phyloP scores from a whole-genome alignment of 2,329 filamentous ascomycete genomes.

The Aureobasidium sp. region DNA sequence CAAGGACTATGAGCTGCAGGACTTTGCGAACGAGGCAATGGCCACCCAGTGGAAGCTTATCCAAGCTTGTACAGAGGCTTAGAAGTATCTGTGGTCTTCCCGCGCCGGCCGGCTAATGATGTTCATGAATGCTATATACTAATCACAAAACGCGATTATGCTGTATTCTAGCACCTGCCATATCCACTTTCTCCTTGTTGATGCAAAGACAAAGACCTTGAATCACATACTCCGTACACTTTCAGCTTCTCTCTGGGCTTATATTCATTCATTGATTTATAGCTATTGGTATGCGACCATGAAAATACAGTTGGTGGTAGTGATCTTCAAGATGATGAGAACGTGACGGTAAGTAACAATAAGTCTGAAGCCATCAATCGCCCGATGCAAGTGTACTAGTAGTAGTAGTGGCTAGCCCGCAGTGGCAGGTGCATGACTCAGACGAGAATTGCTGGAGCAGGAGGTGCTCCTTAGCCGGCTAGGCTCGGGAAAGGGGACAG shows the following conservation, averaged over 20 bases:
- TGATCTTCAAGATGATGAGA: not conserved
- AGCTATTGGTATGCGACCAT: no score
- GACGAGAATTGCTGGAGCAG: not conserved
- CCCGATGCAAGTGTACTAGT: no score
- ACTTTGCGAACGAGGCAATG: constrained; percentile 27
- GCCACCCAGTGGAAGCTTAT: constrained; percentile 34
- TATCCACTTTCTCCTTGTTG: no score
- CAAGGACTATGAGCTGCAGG: constrained; percentile 44
- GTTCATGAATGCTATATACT: not conserved
- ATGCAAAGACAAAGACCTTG: not conserved
- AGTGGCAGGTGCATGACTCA: not conserved
- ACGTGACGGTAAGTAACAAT: not conserved
- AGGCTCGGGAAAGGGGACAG: not conserved
- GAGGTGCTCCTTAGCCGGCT: not conserved
- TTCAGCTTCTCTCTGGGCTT: not conserved
- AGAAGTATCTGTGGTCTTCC: not conserved
- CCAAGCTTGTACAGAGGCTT: constrained; percentile 29
- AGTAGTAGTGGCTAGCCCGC: no score
- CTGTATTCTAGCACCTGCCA: not conserved
- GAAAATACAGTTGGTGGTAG: not conserved
- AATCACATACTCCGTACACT: not conserved
- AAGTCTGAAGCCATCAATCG: no score
- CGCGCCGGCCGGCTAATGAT: not conserved
- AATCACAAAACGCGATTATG: not conserved
- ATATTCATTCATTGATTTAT: not conserved